A percentile compares a stretch with the other conserved stretches of the same genome.
Conservation (phyloP, 2,329 filamentous ascomycete genomes). For the Drechslerella coelobrocha region DNA sequence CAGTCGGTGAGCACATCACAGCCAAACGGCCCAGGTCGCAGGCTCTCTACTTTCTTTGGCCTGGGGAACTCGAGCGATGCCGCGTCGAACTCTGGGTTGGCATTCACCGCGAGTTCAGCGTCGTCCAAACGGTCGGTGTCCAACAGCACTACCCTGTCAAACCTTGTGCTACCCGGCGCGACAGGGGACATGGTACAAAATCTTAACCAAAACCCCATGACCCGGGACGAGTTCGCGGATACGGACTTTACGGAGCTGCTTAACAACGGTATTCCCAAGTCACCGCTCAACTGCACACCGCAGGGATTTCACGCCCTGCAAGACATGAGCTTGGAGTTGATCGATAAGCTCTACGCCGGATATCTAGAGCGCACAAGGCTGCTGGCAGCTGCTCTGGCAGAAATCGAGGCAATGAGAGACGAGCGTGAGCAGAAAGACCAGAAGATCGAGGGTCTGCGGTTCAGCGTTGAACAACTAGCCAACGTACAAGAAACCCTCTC, state of each 20-base stretch:
- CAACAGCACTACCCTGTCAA: constrained; percentile 45
- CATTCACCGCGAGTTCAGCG: constrained; percentile 31
- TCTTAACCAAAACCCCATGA: constrained; percentile 37
- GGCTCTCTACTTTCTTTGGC: constrained; percentile 35
- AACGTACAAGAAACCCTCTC: constrained; percentile 43
- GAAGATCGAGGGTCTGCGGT: constrained; percentile 38
- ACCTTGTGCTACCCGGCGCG: constrained; percentile 40
- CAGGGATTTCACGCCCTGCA: constrained; percentile 39
- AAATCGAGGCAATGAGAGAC: constrained; percentile 35
- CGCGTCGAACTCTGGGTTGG: constrained; percentile 40
- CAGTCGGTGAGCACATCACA: constrained; percentile 17
- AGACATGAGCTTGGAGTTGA: constrained; percentile 30
- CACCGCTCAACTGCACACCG: constrained; percentile 41
- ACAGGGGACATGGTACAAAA: constrained; percentile 19
- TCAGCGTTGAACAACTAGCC: constrained; percentile 41
- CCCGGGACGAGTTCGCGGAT: constrained; percentile 36
- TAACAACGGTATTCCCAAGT: constrained; percentile 23
- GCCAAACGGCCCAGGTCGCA: constrained; percentile 25
- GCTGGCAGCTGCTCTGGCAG: constrained; percentile 30
- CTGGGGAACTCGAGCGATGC: constrained; percentile 33
- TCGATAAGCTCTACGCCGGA: constrained; percentile 29
- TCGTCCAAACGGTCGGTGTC: constrained; percentile 47
- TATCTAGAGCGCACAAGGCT: constrained; percentile 37
- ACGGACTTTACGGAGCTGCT: constrained; percentile 34
- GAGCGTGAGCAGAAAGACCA: constrained; percentile 44